These are phyloP conservation scores for Pelargonium citronellum DNA, from an alignment of 441 rosid species.

Conservation along the genomic window DNA sequence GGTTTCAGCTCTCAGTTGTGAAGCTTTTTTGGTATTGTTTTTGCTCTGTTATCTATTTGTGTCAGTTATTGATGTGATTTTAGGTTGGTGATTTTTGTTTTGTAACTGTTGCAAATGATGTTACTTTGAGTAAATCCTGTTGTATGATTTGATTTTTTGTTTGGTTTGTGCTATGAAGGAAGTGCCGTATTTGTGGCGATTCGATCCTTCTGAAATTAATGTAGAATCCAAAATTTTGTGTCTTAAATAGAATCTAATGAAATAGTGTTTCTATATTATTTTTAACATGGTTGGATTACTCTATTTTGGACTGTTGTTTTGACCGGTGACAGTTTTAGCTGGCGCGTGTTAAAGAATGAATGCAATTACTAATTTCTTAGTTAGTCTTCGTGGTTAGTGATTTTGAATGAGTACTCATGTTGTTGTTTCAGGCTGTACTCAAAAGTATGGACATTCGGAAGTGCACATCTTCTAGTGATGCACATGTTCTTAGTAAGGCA, in stretches of 20 bases:
- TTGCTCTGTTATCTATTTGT: not conserved
- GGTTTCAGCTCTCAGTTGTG: conserved; percentile 14
- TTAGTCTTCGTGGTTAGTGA: conserved; percentile 2
- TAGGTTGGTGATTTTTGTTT: not conserved
- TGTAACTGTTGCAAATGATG: conserved; percentile 6
- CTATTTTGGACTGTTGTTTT: not conserved
- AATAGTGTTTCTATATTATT: not conserved
- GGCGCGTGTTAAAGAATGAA: not conserved
- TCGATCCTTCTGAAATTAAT: not conserved
- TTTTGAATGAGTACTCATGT: conserved; percentile 14
- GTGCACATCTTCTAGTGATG: conserved; percentile 41
- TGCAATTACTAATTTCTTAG: not conserved
- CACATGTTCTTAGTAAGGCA: conserved; percentile 42
- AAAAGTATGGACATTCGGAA: conserved; percentile 56
- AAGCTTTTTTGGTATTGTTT: not conserved
- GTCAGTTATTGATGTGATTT: not conserved
- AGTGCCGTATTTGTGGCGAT: conserved; percentile 3
- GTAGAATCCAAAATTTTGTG: not conserved
- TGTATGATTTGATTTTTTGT: not conserved
- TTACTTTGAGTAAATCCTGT: conserved; percentile 2
- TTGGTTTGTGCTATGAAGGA: not conserved
- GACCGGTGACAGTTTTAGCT: not conserved
- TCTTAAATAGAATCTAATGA: not conserved
- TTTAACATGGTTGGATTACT: not conserved
- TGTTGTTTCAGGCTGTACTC: conserved; percentile 31